Conservation (phyloP, 495 filamentous ascomycete genomes). For the Aspergillus sclerotiicarbonarius region DNA sequence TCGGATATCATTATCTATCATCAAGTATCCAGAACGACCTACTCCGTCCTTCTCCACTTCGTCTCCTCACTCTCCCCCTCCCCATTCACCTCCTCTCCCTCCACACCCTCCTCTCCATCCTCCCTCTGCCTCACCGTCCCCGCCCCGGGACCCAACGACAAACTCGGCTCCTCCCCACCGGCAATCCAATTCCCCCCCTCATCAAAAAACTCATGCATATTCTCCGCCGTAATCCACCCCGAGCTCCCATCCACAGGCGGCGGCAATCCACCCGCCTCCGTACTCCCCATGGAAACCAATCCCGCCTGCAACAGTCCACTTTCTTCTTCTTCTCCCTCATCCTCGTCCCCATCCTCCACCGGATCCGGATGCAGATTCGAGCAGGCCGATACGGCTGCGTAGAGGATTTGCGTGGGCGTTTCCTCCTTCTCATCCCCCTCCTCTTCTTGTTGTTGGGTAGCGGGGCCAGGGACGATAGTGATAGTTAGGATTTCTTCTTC, state of each 20-base stretch:
- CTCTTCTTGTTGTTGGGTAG: constrained; percentile 11
- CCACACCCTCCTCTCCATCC: constrained; percentile 34
- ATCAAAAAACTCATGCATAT: constrained; percentile 77
- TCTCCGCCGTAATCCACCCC: constrained; percentile 96
- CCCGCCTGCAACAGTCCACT: constrained; percentile 32
- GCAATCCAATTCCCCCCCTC: constrained; percentile 62
- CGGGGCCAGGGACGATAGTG: constrained; percentile 65
- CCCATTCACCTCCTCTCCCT: constrained; percentile 30
- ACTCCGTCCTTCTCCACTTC: constrained; percentile 63
- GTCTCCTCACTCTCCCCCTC: constrained; percentile 45
- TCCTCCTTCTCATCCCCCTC: constrained; percentile 22
- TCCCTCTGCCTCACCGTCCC: constrained; percentile 55
- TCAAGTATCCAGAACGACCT: constrained; percentile 9
- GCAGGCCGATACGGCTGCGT: constrained; percentile 77
- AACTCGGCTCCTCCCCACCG: constrained; percentile 35
- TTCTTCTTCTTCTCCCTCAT: constrained; percentile 47
- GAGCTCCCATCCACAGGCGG: constrained; percentile 79
- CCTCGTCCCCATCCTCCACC: constrained; percentile 43
- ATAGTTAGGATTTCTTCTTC: constrained; percentile 71
- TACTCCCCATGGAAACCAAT: constrained; percentile 26
- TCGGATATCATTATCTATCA: neutral
- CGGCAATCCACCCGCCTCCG: constrained; percentile 56
- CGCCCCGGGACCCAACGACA: constrained; percentile 53
- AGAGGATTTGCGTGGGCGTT: constrained; percentile 57
- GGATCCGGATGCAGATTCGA: constrained; percentile 89